Percentiles rank a stretch among this genome's conserved stretches.
These are phyloP conservation scores for Saprolegnia diclina DNA, from an alignment of 352 stramenopile genomes.

Conservation along the genomic window DNA sequence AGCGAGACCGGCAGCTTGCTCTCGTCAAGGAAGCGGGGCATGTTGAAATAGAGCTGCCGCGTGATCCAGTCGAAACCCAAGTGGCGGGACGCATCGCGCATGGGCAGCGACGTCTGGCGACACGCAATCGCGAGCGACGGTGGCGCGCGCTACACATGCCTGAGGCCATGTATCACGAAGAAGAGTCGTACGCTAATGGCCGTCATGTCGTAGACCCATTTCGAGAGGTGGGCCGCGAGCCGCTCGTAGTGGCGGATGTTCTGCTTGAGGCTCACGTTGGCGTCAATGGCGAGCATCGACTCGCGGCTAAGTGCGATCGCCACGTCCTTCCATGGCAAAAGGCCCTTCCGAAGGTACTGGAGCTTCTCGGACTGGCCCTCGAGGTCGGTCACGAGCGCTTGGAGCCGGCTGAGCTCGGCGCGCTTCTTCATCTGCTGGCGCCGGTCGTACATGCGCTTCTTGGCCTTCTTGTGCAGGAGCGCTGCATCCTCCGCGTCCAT, in stretches of 20 bases:
- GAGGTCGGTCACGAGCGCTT: not conserved
- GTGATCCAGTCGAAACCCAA: constrained; percentile 24
- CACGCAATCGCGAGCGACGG: not conserved
- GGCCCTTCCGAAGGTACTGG: constrained; percentile 13
- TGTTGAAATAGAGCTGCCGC: constrained; percentile 11
- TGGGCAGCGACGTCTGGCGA: constrained; percentile 16
- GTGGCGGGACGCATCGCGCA: not conserved
- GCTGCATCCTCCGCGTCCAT: too few relatives aligned
- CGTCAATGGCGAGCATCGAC: not conserved
- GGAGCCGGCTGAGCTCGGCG: constrained; percentile 7
- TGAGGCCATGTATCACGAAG: not conserved
- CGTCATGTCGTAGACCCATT: constrained; percentile 12
- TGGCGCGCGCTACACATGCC: not conserved
- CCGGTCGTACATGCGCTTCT: constrained; percentile 15
- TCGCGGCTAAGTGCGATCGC: constrained; percentile 6
- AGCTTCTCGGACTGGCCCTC: not conserved
- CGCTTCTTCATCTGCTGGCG: constrained; percentile 20
- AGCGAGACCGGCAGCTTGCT: not conserved
- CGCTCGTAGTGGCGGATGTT: constrained; percentile 10
- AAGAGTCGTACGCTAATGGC: not conserved
- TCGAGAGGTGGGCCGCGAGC: not conserved
- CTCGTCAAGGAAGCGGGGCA: not conserved
- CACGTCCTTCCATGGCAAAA: constrained; percentile 23
- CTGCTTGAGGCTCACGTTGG: not conserved
- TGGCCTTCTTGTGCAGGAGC: constrained; percentile 15